Conservation (phyloP, 768 basidiomycete species). For the Termitomyces sp. region DNA sequence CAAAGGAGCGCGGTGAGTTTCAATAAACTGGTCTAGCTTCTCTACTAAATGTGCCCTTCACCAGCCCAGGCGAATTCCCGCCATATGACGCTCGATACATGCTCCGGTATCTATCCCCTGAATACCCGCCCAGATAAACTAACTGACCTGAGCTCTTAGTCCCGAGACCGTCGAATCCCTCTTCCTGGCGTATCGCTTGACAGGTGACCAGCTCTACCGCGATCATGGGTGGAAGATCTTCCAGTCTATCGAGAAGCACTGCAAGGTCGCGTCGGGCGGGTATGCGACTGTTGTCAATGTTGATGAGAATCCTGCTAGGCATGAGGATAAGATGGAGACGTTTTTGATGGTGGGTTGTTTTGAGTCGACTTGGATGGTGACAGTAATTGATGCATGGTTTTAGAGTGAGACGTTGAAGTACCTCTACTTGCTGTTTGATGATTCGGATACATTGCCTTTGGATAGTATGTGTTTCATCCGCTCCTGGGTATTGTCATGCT, state of each 20-base stretch:
- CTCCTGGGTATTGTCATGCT: not conserved
- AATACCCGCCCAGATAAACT: not conserved
- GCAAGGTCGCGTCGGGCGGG: constrained; percentile 72
- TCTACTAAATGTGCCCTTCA: not conserved
- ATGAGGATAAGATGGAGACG: constrained; percentile 94
- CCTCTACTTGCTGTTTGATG: constrained; percentile 83
- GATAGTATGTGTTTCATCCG: constrained; percentile 48
- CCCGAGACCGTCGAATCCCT: constrained; percentile 95
- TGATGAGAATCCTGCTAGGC: constrained; percentile 61
- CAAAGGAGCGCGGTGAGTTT: constrained; percentile 66
- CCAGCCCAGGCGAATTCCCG: constrained; percentile 35
- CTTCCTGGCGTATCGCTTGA: constrained; percentile 88
- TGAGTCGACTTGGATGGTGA: not conserved
- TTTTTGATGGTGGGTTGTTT: constrained; percentile 71
- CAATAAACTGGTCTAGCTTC: not conserved
- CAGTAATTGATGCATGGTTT: not conserved
- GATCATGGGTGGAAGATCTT: constrained; percentile 88
- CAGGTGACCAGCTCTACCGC: constrained; percentile 79
- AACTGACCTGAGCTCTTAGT: constrained; percentile 30
- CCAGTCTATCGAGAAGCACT: constrained; percentile 82
- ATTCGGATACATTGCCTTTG: constrained; percentile 66
- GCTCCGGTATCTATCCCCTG: constrained; percentile 49
- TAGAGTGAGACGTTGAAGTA: constrained; percentile 92
- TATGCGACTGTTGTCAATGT: constrained; percentile 86
- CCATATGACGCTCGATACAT: constrained; percentile 91